Percentiles rank a stretch among this genome's conserved stretches.
phyloP scores from a whole-genome alignment of 2,329 filamentous ascomycete species.

The Metarhizium rileyi region DNA sequence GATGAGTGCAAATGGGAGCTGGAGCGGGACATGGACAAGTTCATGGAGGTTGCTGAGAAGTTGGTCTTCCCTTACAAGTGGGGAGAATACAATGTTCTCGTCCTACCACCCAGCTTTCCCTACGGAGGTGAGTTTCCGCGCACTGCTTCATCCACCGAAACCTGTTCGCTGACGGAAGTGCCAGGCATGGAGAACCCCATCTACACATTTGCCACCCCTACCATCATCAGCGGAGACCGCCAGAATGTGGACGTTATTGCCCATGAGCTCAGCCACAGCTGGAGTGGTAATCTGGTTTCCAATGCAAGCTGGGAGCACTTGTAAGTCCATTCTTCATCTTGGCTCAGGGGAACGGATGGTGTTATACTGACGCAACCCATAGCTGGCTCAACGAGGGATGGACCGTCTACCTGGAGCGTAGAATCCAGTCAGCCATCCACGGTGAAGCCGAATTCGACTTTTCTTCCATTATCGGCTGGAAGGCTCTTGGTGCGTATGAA shows the following conservation, averaged over 20 bases:
- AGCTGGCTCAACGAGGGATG: constrained; percentile 71
- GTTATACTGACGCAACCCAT: constrained; percentile 1
- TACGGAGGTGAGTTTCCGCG: constrained; percentile 55
- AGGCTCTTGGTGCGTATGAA: constrained; percentile 51
- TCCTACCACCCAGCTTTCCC: constrained; percentile 82
- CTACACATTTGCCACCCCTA: constrained; percentile 91
- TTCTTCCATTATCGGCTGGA: constrained; percentile 93
- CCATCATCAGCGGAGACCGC: constrained; percentile 80
- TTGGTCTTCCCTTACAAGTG: constrained; percentile 81
- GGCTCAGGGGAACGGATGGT: neutral
- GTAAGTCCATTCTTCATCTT: constrained; percentile 31
- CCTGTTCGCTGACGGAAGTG: constrained; percentile 1
- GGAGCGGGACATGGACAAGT: constrained; percentile 82
- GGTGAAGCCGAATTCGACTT: constrained; percentile 85
- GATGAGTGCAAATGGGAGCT: constrained; percentile 82
- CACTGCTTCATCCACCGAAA: neutral
- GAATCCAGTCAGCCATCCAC: constrained; percentile 68
- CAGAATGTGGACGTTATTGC: constrained; percentile 96
- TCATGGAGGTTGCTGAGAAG: constrained; percentile 76
- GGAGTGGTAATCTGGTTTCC: constrained; percentile 81
- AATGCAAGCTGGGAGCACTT: constrained; percentile 76
- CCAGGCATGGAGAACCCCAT: constrained; percentile 81
- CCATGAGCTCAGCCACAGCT: constrained; percentile 67
- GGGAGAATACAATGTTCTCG: constrained; percentile 90
- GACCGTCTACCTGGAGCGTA: constrained; percentile 89